Conservation (phyloP, 441 rosid genomes). For the Adansonia rubrostipa region DNA sequence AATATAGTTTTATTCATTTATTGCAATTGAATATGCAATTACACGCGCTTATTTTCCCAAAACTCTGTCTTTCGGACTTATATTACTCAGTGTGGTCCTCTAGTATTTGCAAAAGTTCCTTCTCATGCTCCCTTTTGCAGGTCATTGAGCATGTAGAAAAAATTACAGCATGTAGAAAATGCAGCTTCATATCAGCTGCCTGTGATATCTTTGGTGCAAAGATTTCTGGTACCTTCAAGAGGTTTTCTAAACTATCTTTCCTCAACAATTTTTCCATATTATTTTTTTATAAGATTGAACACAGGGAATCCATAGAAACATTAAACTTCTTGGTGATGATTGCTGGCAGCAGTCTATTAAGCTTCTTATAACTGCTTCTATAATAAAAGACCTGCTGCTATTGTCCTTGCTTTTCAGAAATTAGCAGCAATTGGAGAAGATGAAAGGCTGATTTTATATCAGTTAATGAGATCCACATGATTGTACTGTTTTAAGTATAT, state of each 20-base stretch:
- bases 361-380: conserved; percentile 10
- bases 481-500: conserved; percentile 2
- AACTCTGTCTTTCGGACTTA: conserved; percentile 16
- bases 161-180: conserved; percentile 66
- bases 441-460: conserved; percentile 9
- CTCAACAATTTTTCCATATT: conserved; percentile 20
- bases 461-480: conserved; percentile 9
- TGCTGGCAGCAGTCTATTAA: conserved; percentile 12
- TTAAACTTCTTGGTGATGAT: conserved; percentile 15
- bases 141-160: conserved; percentile 81
- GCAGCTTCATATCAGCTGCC: conserved; percentile 84
- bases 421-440: conserved; percentile 8
- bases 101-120: conserved; percentile 6
- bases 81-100: conserved; percentile 7
- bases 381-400: neutral
- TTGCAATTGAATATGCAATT: conserved; percentile 20
- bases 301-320: neutral
- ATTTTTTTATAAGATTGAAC: neutral
- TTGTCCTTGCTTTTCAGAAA: conserved; percentile 5
- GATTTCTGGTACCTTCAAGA: conserved; percentile 95
- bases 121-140: conserved; percentile 48
- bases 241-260: conserved; percentile 53
- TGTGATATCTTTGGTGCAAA: conserved; percentile 82
- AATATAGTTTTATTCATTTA: conserved; percentile 15
- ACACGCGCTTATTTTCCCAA: conserved; percentile 17